phyloP scores from a whole-genome alignment of 2,329 filamentous ascomycete species.

The Claviceps africana region DNA sequence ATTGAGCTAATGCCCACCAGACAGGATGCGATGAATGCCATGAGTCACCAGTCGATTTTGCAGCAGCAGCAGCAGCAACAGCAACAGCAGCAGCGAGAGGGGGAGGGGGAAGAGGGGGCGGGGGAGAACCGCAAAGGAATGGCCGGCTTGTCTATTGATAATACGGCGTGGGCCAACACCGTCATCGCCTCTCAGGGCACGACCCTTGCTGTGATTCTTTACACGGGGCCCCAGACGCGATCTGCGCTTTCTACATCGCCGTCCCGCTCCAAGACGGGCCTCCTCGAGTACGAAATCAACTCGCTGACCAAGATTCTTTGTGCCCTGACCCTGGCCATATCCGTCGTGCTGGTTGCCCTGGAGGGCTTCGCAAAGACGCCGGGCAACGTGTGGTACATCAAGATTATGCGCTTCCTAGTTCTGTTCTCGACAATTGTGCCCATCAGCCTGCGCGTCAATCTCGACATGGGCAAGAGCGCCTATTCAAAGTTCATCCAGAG shows the following conservation, averaged over 20 bases:
- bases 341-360: constrained; percentile 74
- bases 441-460: constrained; percentile 87
- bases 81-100: constrained; percentile 11
- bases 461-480: constrained; percentile 93
- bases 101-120: constrained; percentile 2
- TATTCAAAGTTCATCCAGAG: constrained; percentile 93
- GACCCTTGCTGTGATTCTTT: constrained; percentile 80
- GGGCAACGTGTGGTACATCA: constrained; percentile 74
- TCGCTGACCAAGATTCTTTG: constrained; percentile 93
- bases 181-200: constrained; percentile 86
- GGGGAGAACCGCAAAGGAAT: constrained; percentile 30
- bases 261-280: constrained; percentile 83
- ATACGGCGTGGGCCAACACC: constrained; percentile 97
- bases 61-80: constrained; percentile 18
- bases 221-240: constrained; percentile 86
- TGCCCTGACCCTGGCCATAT: constrained; percentile 71
- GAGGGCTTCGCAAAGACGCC: constrained; percentile 62
- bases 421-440: constrained; percentile 98
- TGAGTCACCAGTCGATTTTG: constrained; percentile 25
- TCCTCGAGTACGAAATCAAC: constrained; percentile 94
- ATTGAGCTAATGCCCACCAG: constrained; percentile 55
- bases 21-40: constrained; percentile 34
- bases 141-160: constrained; percentile 76
- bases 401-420: constrained; percentile 95
- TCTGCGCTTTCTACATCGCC: constrained; percentile 86